Percentiles rank a stretch among this genome's conserved stretches.
These are phyloP conservation scores for Lobosporangium transversale DNA, from an alignment of 192 early-diverging fungal species.

Conservation along the genomic window DNA sequence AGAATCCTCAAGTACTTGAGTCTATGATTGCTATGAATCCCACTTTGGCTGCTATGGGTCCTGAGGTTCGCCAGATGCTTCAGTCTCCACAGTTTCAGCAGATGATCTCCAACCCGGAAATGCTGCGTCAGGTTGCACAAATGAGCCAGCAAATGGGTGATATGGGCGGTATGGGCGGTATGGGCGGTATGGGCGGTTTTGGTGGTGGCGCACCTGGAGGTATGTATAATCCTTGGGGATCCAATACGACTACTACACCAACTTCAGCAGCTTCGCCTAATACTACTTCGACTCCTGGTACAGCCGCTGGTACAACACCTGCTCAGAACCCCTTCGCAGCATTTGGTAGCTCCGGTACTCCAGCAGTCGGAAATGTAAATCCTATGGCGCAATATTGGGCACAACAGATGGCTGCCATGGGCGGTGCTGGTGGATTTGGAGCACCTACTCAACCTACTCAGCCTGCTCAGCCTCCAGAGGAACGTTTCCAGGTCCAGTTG, in stretches of 20 bases:
- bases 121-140: slow-evolving; percentile 75
- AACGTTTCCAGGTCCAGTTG: slow-evolving; percentile 78
- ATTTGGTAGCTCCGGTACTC: slow-evolving; percentile 36
- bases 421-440: slow-evolving; percentile 44
- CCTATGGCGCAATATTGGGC: slow-evolving; percentile 53
- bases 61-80: slow-evolving; percentile 88
- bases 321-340: slow-evolving; percentile 50
- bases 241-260: slow-evolving; percentile 56
- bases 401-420: slow-evolving; percentile 54
- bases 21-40: slow-evolving; percentile 88
- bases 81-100: slow-evolving; percentile 79
- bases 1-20: slow-evolving; percentile 89
- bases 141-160: slow-evolving; percentile 64
- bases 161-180: slow-evolving; percentile 26
- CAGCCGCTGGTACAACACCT: slow-evolving; percentile 35
- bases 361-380: slow-evolving; percentile 38
- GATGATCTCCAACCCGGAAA: slow-evolving; percentile 88
- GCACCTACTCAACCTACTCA: slow-evolving; percentile 49
- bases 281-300: slow-evolving; percentile 17
- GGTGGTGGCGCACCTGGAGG: slow-evolving; percentile 32
- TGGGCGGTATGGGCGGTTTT: slow-evolving; percentile 28
- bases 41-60: slow-evolving; percentile 80
- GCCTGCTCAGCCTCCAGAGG: slow-evolving; percentile 66
- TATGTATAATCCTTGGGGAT: slow-evolving; percentile 40
- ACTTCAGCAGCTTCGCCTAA: slow-evolving; percentile 28